Base-by-base conservation (phyloP, 148 eudicot genomes). In the Chenopodium quinoa region DNA sequence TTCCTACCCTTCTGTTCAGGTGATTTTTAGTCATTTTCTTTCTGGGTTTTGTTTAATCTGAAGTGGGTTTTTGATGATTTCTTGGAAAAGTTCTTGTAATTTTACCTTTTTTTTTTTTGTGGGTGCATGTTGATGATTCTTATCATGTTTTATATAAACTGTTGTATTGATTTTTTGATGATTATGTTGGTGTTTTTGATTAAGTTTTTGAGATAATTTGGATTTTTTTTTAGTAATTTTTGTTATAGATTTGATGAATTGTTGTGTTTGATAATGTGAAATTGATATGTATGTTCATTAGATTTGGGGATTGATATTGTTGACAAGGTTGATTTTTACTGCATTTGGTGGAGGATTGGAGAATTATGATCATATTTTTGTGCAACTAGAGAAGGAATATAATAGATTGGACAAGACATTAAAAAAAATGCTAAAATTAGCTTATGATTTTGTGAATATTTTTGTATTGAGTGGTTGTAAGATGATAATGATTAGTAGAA, bases 1-100 rank as follows among this genome's bases (percentile, higher is more conserved):
- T 54, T 95, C 98, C 7, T 93, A 88, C 60, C 94, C 97, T 22
- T 82, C 94, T 62, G 46, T 95, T 75, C 71, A 91, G 87, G 98
- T 95, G 74, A 9, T 44, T 22, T 78, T 23, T 40, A 4, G 75
- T 47, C 25, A 76, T 76, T 64, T 74, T 66, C n/a, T 25, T 76
- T 75, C 69, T 71, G 73, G 80, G 79, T 48, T 79, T 83, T 86
- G 25, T 23, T 73, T 22, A 34, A 1, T 76, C 69, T 34, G 67
- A 71, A 27, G 52, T 82, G 81, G 87, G 76, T 82, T 40, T 66
- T 50, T 19, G 8, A 68, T 16, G 75, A 56, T 79, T 79, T 71
- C 25, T 9, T 14, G 70, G 66, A 52, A 23, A 14, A 23, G 66
- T 20, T n/a, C 56, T 73, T 65, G 68, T 63, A 74, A 47, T n/a